Percentiles rank a stretch among this genome's conserved stretches.
Evolutionary conservation across 805 yeast genomes (phyloP).

Genomic region (Zygosaccharomyces bailii): DNA sequence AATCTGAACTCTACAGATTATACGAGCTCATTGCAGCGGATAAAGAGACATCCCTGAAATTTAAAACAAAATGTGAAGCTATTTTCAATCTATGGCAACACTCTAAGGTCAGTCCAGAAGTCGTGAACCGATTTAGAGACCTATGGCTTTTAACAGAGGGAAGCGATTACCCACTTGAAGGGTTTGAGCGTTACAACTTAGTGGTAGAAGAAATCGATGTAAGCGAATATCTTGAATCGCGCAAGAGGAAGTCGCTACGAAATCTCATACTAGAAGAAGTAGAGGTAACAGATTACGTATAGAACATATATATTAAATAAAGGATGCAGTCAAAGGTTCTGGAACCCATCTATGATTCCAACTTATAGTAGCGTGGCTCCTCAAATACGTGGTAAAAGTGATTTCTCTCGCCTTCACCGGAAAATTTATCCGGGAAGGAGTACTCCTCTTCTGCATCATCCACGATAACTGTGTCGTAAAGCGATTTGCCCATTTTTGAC

Average conservation of each 20-base stretch:
- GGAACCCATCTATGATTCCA: neutral
- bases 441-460: conserved; percentile 51
- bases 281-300: conserved; percentile 20
- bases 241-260: conserved; percentile 9
- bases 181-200: conserved; percentile 10
- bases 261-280: conserved; percentile 31
- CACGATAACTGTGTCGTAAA: conserved; percentile 56
- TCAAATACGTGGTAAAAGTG: conserved; percentile 93
- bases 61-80: conserved; percentile 14
- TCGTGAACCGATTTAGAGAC: conserved; percentile 18
- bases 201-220: conserved; percentile 14
- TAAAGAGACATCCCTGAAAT: conserved; percentile 4
- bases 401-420: conserved; percentile 90
- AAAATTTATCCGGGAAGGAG: conserved; percentile 73
- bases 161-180: conserved; percentile 11
- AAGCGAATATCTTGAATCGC: conserved; percentile 3
- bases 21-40: conserved; percentile 11
- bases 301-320: neutral
- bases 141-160: conserved; percentile 19
- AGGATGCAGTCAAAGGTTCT: no score
- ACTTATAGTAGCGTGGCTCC: conserved; percentile 76
- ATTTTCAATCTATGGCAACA: conserved; percentile 15
- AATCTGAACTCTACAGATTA: neutral
- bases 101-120: conserved; percentile 5
- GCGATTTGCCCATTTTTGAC: conserved; percentile 33